Conservation (phyloP, 208 protist species). For the Kentomonas sorsogonicus region DNA sequence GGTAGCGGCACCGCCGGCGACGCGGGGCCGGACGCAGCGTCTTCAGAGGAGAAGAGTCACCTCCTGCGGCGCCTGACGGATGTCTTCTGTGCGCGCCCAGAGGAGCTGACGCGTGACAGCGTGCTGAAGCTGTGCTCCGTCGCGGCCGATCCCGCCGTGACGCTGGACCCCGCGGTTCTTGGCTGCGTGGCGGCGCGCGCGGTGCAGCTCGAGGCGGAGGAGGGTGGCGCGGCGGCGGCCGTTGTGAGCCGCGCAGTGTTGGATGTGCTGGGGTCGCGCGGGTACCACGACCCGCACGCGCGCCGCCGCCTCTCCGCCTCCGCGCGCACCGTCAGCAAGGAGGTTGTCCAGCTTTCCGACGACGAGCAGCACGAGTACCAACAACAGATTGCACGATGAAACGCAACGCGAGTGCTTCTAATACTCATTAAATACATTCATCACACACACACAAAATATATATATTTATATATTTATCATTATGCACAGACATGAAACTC, state of each 20-base stretch:
- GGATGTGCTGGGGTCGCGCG: slow-evolving; percentile 46
- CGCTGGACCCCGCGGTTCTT: slow-evolving; percentile 33
- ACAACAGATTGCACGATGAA: slow-evolving; percentile 20
- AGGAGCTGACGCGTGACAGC: slow-evolving; percentile 30
- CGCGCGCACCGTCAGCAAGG: slow-evolving; percentile 68
- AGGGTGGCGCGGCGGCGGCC: slow-evolving; percentile 32
- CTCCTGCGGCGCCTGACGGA: too few relatives aligned
- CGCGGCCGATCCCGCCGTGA: slow-evolving; percentile 42
- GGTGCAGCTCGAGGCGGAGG: slow-evolving; percentile 24
- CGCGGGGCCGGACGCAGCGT: too few relatives aligned
- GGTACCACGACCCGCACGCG: slow-evolving; percentile 41
- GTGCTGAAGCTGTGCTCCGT: slow-evolving; percentile 62
- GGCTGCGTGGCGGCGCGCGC: slow-evolving; percentile 42
- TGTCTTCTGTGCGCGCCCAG: too few relatives aligned
- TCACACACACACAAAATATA: background rate
- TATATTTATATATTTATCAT: slow-evolving; percentile 8
- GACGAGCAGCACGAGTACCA: slow-evolving; percentile 59
- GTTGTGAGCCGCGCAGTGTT: slow-evolving; percentile 43
- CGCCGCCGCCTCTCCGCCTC: slow-evolving; percentile 48
- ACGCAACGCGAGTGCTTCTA: too few relatives aligned
- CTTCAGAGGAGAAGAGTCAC: too few relatives aligned
- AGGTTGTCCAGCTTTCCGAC: slow-evolving; percentile 48
- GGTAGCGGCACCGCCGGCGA: background rate
- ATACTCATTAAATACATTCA: too few relatives aligned
- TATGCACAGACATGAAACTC: background rate